A percentile compares a stretch with the other conserved stretches of the same genome.
These are phyloP conservation scores for Lactuca sativa DNA, from an alignment of 129 eudicot genomes.

Conservation along the genomic window DNA sequence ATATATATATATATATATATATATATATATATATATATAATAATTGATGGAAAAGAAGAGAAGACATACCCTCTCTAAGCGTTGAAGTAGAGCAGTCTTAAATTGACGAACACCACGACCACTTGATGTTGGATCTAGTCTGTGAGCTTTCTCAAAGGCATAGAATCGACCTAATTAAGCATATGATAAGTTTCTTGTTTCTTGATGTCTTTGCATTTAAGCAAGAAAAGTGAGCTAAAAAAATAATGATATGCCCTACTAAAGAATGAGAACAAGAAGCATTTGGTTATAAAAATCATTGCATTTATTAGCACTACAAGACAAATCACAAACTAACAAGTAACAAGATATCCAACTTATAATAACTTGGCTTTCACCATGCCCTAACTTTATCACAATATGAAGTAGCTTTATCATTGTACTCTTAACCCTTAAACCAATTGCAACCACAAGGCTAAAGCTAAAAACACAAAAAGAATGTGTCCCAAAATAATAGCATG, in stretches of 20 bases:
- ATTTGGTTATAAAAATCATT: no score
- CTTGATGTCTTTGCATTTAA: background rate
- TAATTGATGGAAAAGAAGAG: constrained; percentile 15
- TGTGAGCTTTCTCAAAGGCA: constrained; percentile 93
- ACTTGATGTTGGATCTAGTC: constrained; percentile 89
- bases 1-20: no score
- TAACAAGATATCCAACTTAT: no score
- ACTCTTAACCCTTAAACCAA: background rate
- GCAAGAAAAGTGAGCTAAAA: no score
- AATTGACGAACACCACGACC: constrained; percentile 99
- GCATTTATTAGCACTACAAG: no score
- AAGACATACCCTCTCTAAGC: constrained; percentile 64
- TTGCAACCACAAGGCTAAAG: constrained; percentile 1
- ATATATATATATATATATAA: background rate
- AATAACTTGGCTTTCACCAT: no score
- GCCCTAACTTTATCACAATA: no score
- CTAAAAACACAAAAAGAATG: background rate
- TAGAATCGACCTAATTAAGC: constrained; percentile 76
- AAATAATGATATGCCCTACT: no score
- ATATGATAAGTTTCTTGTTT: constrained; percentile 8
- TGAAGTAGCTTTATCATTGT: no score
- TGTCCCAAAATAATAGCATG: background rate
- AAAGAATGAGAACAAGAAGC: no score
- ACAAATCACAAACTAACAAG: no score
- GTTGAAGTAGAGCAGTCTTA: constrained; percentile 91